Conservation (phyloP, 805 yeast species). For the Monosporozyma solicola region DNA sequence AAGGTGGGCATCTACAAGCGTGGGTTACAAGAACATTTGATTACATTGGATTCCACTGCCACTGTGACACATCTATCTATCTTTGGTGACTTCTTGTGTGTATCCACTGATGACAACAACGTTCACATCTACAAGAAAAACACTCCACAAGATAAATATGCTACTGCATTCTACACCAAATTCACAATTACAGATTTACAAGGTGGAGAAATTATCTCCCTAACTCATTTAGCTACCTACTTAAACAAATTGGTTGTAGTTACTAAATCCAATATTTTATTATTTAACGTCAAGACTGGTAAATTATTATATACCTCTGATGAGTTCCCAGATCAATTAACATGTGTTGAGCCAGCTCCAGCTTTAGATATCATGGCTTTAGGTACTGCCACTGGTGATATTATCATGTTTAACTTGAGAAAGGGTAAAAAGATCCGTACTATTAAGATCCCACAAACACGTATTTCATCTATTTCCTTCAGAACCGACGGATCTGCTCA, state of each 20-base stretch:
- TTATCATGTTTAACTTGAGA: slow-evolving; percentile 57
- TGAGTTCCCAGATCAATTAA: slow-evolving; percentile 47
- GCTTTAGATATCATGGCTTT: slow-evolving; percentile 76
- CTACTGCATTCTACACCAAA: slow-evolving; percentile 60
- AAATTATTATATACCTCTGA: slow-evolving; percentile 53
- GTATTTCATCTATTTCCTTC: slow-evolving; percentile 60
- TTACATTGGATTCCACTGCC: slow-evolving; percentile 28
- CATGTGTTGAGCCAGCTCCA: slow-evolving; percentile 76
- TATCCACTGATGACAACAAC: slow-evolving; percentile 37
- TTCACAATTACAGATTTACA: slow-evolving; percentile 43
- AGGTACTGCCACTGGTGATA: slow-evolving; percentile 62
- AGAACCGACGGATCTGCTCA: slow-evolving; percentile 87
- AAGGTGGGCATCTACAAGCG: slow-evolving; percentile 72
- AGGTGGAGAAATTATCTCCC: slow-evolving; percentile 55
- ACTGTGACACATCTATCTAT: slow-evolving; percentile 43
- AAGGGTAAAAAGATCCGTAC: slow-evolving; percentile 52
- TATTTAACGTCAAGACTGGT: slow-evolving; percentile 72
- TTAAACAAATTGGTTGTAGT: slow-evolving; percentile 80
- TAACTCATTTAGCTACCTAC: slow-evolving; percentile 80
- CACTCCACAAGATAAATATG: slow-evolving; percentile 30
- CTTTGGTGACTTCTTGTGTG: slow-evolving; percentile 75
- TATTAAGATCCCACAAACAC: slow-evolving; percentile 33
- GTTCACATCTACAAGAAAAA: slow-evolving; percentile 49
- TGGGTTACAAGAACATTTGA: slow-evolving; percentile 48
- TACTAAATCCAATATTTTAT: slow-evolving; percentile 51